Evolutionary conservation across 2,329 filamentous ascomycete species (phyloP), one percentile per base, ranked within the genome.

Genomic region (Aspergillus jensenii): DNA sequence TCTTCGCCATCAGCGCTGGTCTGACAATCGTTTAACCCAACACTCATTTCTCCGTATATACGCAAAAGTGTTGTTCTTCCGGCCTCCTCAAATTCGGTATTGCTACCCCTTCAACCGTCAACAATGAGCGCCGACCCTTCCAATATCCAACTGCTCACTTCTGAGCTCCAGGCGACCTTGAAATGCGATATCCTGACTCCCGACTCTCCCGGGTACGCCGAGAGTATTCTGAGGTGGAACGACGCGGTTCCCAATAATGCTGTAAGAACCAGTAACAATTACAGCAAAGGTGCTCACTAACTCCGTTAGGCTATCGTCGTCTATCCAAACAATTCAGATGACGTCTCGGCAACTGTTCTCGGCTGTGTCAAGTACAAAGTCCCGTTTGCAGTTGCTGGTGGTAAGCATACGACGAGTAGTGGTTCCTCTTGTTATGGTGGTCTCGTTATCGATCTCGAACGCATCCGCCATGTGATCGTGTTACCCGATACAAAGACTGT

Each of bases 351-450:
- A 1, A 48, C 49, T 0, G 51, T 64, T 33, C n/a, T 39, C 7
- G 81, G 80, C 58, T 79, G 79, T 27, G 71, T 68, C 1, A 67
- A 75, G 15, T 66, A 81, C 43, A 66, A 67, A 8, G 74, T 86
- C 40, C 76, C 81, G 35, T 76, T 86, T 56, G 81, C 79, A 0
- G 81, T 85, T 39, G 77, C 78, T 56, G 81, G 84, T 12, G 84
- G 84, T 15, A 82, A 82, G 0, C 84, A 87, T 68, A 82, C 81
- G 1, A 83, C 83, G 0, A 77, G 77, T 1, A 82, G 81, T 5
- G 74, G 78, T 2, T 80, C 79, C 2, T 81, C 80, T 1, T 79
- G 79, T 1, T 67, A 78, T 41, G 78, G 79, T 8, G 84, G 83
- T 6, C 74, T 87, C 25, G 77, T 87, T 11, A 79, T 87, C 52